Percentiles rank a stretch among this genome's conserved stretches.
Evolutionary conservation across 495 filamentous ascomycete genomes (phyloP).

Genomic region (Ramalina intermedia): DNA sequence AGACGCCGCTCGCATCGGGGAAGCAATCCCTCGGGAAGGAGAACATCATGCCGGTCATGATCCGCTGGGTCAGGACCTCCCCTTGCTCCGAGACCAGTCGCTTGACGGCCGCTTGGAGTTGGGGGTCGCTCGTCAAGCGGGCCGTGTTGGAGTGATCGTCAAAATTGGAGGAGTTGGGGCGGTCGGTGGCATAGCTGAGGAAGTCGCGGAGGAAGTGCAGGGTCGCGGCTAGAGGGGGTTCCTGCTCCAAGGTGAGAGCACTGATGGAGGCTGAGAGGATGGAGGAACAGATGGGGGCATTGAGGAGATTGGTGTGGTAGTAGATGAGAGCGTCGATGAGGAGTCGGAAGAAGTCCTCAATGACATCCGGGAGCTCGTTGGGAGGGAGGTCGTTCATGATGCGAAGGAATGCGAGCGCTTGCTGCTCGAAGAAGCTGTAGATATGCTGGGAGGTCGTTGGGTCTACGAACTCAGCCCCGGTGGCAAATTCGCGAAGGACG

Average conservation of each 20-base stretch:
- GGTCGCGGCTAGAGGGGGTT: constrained; percentile 76
- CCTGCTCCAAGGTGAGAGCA: constrained; percentile 73
- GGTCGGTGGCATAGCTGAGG: constrained; percentile 69
- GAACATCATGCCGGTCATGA: constrained; percentile 97
- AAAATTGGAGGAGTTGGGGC: constrained; percentile 59
- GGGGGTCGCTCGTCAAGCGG: constrained; percentile 35
- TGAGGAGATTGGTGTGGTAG: constrained; percentile 69
- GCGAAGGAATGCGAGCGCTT: constrained; percentile 73
- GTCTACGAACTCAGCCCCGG: constrained; percentile 73
- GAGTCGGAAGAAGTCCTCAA: constrained; percentile 96
- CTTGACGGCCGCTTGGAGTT: constrained; percentile 58
- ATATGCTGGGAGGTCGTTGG: constrained; percentile 71
- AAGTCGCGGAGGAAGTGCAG: constrained; percentile 91
- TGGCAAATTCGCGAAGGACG: constrained; percentile 87
- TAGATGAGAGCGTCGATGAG: constrained; percentile 81
- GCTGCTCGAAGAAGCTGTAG: constrained; percentile 87
- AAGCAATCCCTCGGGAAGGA: constrained; percentile 91
- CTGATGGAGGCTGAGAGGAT: constrained; percentile 79
- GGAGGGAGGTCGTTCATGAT: constrained; percentile 77
- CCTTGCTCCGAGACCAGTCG: constrained; percentile 56
- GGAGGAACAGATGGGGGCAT: constrained; percentile 57
- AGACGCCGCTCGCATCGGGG: constrained; percentile 79
- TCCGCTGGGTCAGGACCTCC: constrained; percentile 64
- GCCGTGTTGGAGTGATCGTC: constrained; percentile 22
- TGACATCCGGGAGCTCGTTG: constrained; percentile 85